Conservation (phyloP, 2,329 filamentous ascomycete species). For the Aspergillus amoenus region DNA sequence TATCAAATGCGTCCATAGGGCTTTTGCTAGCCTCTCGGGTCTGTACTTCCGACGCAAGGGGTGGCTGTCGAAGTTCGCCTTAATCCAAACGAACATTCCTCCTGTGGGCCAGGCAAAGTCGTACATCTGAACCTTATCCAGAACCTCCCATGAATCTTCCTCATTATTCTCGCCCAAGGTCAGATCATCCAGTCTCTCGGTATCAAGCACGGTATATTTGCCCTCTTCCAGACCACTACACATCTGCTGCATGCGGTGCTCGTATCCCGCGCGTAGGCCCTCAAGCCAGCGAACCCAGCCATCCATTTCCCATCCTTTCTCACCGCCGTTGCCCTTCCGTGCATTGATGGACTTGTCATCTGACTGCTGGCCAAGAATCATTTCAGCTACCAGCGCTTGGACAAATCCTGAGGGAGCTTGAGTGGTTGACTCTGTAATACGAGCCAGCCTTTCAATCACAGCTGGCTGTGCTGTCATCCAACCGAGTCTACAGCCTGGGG, state of each 20-base stretch:
- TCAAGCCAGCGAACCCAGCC: conserved; percentile 93
- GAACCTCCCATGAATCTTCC: conserved; percentile 67
- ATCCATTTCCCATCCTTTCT: conserved; percentile 71
- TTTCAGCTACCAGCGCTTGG: conserved; percentile 67
- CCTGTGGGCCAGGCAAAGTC: conserved; percentile 77
- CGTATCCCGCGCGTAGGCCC: conserved; percentile 79
- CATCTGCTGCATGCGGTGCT: conserved; percentile 81
- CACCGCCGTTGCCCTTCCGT: conserved; percentile 41
- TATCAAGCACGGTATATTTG: conserved; percentile 64
- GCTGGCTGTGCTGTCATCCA: conserved; percentile 86
- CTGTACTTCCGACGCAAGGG: conserved; percentile 62
- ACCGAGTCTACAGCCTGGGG: conserved; percentile 83
- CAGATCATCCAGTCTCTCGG: conserved; percentile 41
- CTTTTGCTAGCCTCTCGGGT: conserved; percentile 58
- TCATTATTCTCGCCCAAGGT: conserved; percentile 28
- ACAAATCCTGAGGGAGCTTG: conserved; percentile 89
- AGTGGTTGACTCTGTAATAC: conserved; percentile 74
- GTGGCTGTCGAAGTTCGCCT: conserved; percentile 69
- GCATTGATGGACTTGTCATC: conserved; percentile 44
- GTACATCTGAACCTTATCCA: conserved; percentile 72
- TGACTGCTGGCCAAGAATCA: conserved; percentile 67
- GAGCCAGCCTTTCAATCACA: conserved; percentile 70
- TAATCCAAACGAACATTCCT: conserved; percentile 91
- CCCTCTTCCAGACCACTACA: conserved; percentile 69
- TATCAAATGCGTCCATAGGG: conserved; percentile 71